Evolutionary conservation across 805 yeast genomes (phyloP), one percentile per base, ranked within the genome.

Genomic region (Saccharomyces kudriavzevii): DNA sequence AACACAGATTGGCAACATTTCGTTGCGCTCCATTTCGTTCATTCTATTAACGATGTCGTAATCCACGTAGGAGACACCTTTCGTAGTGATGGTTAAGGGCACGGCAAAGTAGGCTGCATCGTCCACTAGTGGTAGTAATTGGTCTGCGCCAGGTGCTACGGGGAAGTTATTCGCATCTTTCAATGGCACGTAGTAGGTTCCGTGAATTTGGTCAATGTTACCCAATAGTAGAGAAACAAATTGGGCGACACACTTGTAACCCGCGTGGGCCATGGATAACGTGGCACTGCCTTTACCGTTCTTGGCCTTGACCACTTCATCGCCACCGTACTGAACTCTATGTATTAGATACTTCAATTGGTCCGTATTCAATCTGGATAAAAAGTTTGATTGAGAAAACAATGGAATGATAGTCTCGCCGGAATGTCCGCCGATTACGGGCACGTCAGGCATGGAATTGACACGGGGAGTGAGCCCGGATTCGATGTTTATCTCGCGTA

Each of bases 321-420:
- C 98, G 68, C 98, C 98, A 57, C 96, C 96, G 63, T 86, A 90
- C 76, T 91, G 97, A 61, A 91, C 91, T 74, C 98, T 83, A 79
- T 89, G 79, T 64, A 89, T 81, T 62, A 91, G 80, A 57, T 80
- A 80, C 64, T 81, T 82, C 58, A 63, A 67, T 69, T 65, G 67
- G 52, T 69, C 65, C 64, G 65, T 62, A 67, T 66, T 54, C 65
- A 72, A 56, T 52, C 56, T 50, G 46, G 53, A 58, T 60, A 60
- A 51, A 55, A 59, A 56, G 59, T 47, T 47, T 43, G 65, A 64
- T 65, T 40, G 90, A 79, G 71, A 67, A 69, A 85, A 81, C 60
- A 90, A 77, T 52, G 97, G 97, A 45, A 90, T 94, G 67, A 90
- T 90, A 49, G 97, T 90, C 68, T 86, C 92, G 59, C 97, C 97